Evolutionary conservation across 2,329 filamentous ascomycete species (phyloP).

Genomic region (Xylariaceae sp.): DNA sequence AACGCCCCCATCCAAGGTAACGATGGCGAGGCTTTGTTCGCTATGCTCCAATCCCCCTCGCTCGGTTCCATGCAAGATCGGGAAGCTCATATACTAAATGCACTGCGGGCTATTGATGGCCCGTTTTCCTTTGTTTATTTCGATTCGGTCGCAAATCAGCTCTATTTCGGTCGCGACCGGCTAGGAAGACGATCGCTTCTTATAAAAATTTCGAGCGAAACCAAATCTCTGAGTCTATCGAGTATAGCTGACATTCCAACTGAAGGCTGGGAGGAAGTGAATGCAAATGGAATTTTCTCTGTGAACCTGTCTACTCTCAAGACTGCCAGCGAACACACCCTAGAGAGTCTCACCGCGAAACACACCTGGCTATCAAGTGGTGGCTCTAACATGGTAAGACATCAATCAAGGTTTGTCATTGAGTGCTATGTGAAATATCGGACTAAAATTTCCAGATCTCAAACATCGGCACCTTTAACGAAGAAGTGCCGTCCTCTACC

Average conservation of each 20-base stretch:
- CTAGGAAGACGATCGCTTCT: slow-evolving; percentile 83
- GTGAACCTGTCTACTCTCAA: slow-evolving; percentile 47
- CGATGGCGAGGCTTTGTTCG: slow-evolving; percentile 70
- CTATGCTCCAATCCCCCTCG: slow-evolving; percentile 33
- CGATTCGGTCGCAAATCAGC: slow-evolving; percentile 54
- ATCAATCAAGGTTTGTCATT: slow-evolving; percentile 1
- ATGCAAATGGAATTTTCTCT: slow-evolving; percentile 76
- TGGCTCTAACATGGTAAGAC: slow-evolving; percentile 45
- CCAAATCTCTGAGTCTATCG: slow-evolving; percentile 55
- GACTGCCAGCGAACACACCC: slow-evolving; percentile 7
- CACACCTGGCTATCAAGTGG: slow-evolving; percentile 33
- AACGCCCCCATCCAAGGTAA: slow-evolving; percentile 62
- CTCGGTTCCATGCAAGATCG: slow-evolving; percentile 23
- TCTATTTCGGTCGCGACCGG: slow-evolving; percentile 85
- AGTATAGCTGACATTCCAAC: slow-evolving; percentile 60
- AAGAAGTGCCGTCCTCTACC: slow-evolving; percentile 33
- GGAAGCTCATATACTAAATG: slow-evolving; percentile 41
- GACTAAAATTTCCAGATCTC: slow-evolving; percentile 48
- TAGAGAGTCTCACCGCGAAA: slow-evolving; percentile 16
- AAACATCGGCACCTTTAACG: slow-evolving; percentile 52
- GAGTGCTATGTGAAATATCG: background rate
- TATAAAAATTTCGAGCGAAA: slow-evolving; percentile 41
- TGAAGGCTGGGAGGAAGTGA: slow-evolving; percentile 70
- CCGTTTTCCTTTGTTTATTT: slow-evolving; percentile 89
- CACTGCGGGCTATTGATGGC: slow-evolving; percentile 63